Evolutionary conservation across 2,329 filamentous ascomycete species (phyloP).

Genomic region (Aspergillus aculeatinus): DNA sequence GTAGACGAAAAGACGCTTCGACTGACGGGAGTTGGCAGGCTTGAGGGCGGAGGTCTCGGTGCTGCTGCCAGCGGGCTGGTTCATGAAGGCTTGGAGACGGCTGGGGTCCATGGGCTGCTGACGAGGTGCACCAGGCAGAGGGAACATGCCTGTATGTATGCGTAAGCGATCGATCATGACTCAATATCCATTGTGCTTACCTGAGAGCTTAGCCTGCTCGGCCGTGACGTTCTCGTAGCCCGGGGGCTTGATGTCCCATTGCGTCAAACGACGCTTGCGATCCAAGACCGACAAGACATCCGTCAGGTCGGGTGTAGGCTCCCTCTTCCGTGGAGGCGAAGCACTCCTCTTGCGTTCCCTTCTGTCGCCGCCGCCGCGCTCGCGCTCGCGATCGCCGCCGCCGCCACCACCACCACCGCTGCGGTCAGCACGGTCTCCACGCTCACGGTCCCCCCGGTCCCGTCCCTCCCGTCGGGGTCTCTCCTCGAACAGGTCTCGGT

Average conservation of each 20-base stretch:
- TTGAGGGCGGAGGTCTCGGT: slow-evolving; percentile 77
- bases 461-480: slow-evolving; percentile 48
- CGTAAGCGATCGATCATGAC: not conserved
- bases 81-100: slow-evolving; percentile 93
- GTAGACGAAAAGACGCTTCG: slow-evolving; percentile 85
- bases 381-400: slow-evolving; percentile 46
- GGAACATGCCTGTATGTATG: slow-evolving; percentile 99
- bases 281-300: slow-evolving; percentile 78
- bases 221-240: slow-evolving; percentile 98
- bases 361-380: slow-evolving; percentile 34
- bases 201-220: slow-evolving; percentile 95
- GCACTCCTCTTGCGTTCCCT: slow-evolving; percentile 69
- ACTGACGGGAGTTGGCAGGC: slow-evolving; percentile 88
- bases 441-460: slow-evolving; percentile 41
- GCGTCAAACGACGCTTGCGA: slow-evolving; percentile 87
- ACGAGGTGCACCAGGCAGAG: slow-evolving; percentile 88
- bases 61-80: slow-evolving; percentile 71
- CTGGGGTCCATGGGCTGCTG: slow-evolving; percentile 94
- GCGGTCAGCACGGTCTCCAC: slow-evolving; percentile 46
- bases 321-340: slow-evolving; percentile 76
- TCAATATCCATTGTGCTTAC: slow-evolving; percentile 30
- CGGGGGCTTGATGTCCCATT: slow-evolving; percentile 99
- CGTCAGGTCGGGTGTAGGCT: slow-evolving; percentile 93
- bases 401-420: slow-evolving; percentile 34
- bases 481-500: slow-evolving; percentile 64